Evolutionary conservation across 1,284 basidiomycete species (phyloP).

Genomic region (Sporisorium sorghi): DNA sequence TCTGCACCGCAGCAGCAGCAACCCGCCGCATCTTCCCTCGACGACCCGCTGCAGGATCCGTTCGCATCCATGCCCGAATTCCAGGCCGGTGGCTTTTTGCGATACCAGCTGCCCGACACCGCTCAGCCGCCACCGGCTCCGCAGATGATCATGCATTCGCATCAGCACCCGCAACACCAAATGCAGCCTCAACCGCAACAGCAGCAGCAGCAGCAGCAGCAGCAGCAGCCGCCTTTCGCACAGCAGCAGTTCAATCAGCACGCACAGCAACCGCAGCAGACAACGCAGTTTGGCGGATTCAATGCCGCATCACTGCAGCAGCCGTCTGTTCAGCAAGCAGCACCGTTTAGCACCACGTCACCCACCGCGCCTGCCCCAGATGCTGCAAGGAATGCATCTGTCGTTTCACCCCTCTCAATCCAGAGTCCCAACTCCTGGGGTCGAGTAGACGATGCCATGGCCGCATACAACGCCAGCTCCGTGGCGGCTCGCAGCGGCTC

Average conservation of each 20-base stretch:
- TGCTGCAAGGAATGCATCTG: conserved; percentile 8
- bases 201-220: not conserved
- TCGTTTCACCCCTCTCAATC: conserved; percentile 17
- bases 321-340: conserved; percentile 1
- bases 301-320: not conserved
- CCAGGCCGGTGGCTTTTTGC: conserved; percentile 29
- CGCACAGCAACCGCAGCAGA: conserved; percentile 2
- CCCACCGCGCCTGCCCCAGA: conserved; percentile 4
- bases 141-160: conserved; percentile 20
- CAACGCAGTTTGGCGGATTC: conserved; percentile 2
- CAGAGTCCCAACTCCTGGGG: conserved; percentile 17
- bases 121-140: conserved; percentile 1
- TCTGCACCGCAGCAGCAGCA: conserved; percentile 11
- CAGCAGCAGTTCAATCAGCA: conserved; percentile 8
- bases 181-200: conserved; percentile 4
- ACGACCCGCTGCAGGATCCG: conserved; percentile 21
- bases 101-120: conserved; percentile 21
- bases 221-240: not conserved
- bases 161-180: conserved; percentile 15
- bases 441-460: conserved; percentile 23
- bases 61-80: conserved; percentile 21
- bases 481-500: conserved; percentile 26
- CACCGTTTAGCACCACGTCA: not conserved
- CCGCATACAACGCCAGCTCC: conserved; percentile 38
- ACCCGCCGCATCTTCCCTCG: conserved; percentile 6